Base-by-base conservation (phyloP, 106 monocot genomes). In the Triglochin maritima region DNA sequence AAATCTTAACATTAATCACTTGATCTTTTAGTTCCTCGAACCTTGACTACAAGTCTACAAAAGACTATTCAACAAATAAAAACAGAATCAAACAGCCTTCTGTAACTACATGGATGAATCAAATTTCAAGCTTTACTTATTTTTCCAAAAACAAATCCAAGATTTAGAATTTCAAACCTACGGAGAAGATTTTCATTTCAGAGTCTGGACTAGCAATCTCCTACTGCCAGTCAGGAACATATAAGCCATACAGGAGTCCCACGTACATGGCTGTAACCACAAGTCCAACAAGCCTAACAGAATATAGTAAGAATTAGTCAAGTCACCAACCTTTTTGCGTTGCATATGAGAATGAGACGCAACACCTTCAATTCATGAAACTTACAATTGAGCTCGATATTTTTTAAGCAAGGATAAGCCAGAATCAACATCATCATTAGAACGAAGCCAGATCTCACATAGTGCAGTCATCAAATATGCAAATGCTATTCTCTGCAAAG, bases 41-140 rank as follows among this genome's bases (percentile, higher is more conserved):
- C 29, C 29, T 29, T 29, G 29, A 29, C 29, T 29, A 29, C n/a
- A n/a, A n/a, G n/a, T n/a, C n/a, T n/a, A n/a, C 29, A 29, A 29
- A 29, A 29, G 29, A 29, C 29, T 29, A 29, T 29, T 29, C 29
- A 29, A 29, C 29, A 29, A 29, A 29, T 29, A 29, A 29, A 0
- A 29, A 29, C 29, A 29, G 29, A 29, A n/a, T n/a, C n/a, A n/a
- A 29, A 29, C 29, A 29, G 29, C 29, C 29, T 87, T 49, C 80
- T 84, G 1, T 80, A 63, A 43, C 82, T 84, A 69, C 90, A 91
- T 76, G 12, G 10, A 58, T 58, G 16, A 8, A 13, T 16, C 58
- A 14, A 0, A 16, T 11, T 13, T 58, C 5, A 58, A 13, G 13
- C 58, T 0, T 2, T 5, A 13, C 9, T 13, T 58, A 13, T 13